phyloP scores from a whole-genome alignment of 129 eudicot genomes.

The Chrysanthemum lavandulifolium region DNA sequence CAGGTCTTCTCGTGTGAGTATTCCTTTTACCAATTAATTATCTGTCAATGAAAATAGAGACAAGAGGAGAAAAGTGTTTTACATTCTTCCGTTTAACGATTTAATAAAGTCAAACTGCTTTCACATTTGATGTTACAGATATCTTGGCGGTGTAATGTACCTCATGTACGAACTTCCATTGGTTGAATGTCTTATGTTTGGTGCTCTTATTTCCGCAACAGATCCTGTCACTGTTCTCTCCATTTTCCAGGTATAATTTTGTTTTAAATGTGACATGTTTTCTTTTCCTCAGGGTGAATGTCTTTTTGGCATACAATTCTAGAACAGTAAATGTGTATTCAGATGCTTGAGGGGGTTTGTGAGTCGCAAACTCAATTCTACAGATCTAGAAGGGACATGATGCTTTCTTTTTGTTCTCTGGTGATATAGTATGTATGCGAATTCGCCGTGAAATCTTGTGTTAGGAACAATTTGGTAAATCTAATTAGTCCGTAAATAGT shows the following conservation, averaged over 20 bases:
- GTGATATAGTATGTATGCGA: slow-evolving; percentile 5
- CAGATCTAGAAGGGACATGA: slow-evolving; percentile 1
- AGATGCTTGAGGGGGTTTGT: background rate
- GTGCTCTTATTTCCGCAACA: slow-evolving; percentile 98
- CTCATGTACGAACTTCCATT: slow-evolving; percentile 93
- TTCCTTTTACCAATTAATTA: background rate
- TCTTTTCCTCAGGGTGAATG: background rate
- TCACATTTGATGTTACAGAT: slow-evolving; percentile 42
- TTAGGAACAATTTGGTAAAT: slow-evolving; percentile 11
- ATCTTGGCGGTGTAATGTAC: slow-evolving; percentile 76
- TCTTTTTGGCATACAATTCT: background rate
- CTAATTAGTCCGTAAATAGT: slow-evolving; percentile 8
- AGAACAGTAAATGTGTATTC: background rate
- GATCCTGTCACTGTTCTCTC: slow-evolving; percentile 98
- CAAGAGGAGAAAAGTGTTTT: background rate
- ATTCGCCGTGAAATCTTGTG: background rate
- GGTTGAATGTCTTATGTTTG: slow-evolving; percentile 97
- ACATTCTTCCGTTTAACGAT: background rate
- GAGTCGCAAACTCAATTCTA: slow-evolving; percentile 7
- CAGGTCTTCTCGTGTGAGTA: slow-evolving; percentile 96
- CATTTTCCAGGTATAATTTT: slow-evolving; percentile 80
- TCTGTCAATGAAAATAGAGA: background rate
- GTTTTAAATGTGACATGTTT: background rate
- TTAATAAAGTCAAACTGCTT: slow-evolving; percentile 15
- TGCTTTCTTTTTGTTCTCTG: background rate